Evolutionary conservation across 345 rosid species (phyloP).

Genomic region (Moricandia moricandioides): DNA sequence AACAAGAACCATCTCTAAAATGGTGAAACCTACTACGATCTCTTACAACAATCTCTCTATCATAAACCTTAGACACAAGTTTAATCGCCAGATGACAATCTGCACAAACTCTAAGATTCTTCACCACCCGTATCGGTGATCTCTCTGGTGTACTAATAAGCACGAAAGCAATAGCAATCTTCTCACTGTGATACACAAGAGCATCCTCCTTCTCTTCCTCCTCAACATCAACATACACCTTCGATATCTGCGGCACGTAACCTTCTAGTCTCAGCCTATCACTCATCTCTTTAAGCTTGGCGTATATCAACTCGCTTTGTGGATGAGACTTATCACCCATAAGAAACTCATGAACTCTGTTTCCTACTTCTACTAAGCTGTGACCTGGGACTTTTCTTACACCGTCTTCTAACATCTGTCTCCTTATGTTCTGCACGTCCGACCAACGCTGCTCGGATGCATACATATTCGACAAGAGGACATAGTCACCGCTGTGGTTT

Average conservation of each 20-base stretch:
- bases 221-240: conserved; percentile 69
- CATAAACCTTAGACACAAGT: conserved; percentile 63
- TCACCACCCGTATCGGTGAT: conserved; percentile 56
- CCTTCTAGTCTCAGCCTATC: conserved; percentile 58
- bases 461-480: conserved; percentile 77
- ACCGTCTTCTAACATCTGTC: conserved; percentile 53
- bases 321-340: conserved; percentile 69
- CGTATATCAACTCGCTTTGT: conserved; percentile 50
- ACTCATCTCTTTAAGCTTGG: conserved; percentile 57
- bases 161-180: conserved; percentile 81
- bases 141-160: conserved; percentile 54
- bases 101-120: conserved; percentile 78
- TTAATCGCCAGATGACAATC: conserved; percentile 84
- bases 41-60: conserved; percentile 67
- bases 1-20: conserved; percentile 64
- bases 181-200: conserved; percentile 75
- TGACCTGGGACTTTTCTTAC: conserved; percentile 69
- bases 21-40: conserved; percentile 86
- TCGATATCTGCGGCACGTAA: conserved; percentile 51
- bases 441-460: conserved; percentile 76
- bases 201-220: conserved; percentile 81
- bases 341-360: conserved; percentile 58
- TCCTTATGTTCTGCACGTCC: conserved; percentile 64
- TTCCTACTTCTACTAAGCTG: conserved; percentile 77
- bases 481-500: conserved; percentile 73